A percentile compares a stretch with the other conserved stretches of the same genome.
Conservation (phyloP, 352 stramenopile genomes). For the Phytopythium helicoides region DNA sequence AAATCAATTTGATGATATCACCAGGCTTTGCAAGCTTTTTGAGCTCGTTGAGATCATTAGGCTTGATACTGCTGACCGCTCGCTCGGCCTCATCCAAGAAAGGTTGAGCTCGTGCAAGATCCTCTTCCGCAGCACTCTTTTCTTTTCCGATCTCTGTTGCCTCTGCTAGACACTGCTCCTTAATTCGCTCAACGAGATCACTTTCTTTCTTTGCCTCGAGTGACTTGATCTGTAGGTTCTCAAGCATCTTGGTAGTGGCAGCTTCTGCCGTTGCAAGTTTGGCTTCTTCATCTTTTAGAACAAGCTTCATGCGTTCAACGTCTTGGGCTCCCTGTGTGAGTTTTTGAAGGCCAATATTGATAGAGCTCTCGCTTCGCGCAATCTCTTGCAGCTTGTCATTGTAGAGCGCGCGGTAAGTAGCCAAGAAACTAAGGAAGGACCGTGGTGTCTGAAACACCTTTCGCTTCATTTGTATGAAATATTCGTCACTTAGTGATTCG, state of each 20-base stretch:
- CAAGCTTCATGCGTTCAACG: slow-evolving; percentile 89
- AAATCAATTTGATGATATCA: slow-evolving; percentile 93
- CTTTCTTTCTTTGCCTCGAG: slow-evolving; percentile 90
- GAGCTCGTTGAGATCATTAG: slow-evolving; percentile 90
- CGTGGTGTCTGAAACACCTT: slow-evolving; percentile 89
- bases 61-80: slow-evolving; percentile 84
- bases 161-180: slow-evolving; percentile 82
- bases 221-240: slow-evolving; percentile 71
- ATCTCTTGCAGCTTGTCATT: slow-evolving; percentile 74
- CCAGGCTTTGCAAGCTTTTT: slow-evolving; percentile 90
- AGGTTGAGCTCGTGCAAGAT: slow-evolving; percentile 88
- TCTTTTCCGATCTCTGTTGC: slow-evolving; percentile 75
- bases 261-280: slow-evolving; percentile 84
- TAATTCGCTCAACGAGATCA: slow-evolving; percentile 86
- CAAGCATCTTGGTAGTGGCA: slow-evolving; percentile 82
- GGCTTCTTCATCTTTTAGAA: slow-evolving; percentile 85
- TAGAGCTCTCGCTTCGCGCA: slow-evolving; percentile 69
- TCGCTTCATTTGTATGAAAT: slow-evolving; percentile 73
- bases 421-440: slow-evolving; percentile 86
- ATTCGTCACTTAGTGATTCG: slow-evolving; percentile 63
- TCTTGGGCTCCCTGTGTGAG: slow-evolving; percentile 83
- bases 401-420: slow-evolving; percentile 79
- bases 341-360: slow-evolving; percentile 89
- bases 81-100: slow-evolving; percentile 89
- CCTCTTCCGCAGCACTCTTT: slow-evolving; percentile 85